Evolutionary conservation across 1,284 basidiomycete genomes (phyloP).

Genomic region (Ceratobasidium sp.): DNA sequence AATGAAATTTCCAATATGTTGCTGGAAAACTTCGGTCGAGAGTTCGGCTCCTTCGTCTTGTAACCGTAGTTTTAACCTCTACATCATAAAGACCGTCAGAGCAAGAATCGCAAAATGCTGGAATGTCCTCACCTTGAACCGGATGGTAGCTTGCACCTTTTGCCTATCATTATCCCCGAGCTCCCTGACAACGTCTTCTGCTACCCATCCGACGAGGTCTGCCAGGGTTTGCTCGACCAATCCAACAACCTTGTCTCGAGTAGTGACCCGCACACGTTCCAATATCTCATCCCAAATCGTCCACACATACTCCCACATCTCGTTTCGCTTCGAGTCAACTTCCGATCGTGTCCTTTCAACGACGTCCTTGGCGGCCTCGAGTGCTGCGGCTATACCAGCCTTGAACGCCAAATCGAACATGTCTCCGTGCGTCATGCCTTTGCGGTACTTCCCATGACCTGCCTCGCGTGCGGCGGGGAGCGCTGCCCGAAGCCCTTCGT

Average conservation of each 20-base stretch:
- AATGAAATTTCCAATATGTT: constrained; percentile 25
- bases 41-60: constrained; percentile 20
- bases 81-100: not conserved
- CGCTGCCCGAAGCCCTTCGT: constrained; percentile 15
- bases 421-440: constrained; percentile 12
- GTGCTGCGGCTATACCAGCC: constrained; percentile 18
- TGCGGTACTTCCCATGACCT: constrained; percentile 18
- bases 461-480: no score
- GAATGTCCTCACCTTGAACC: constrained; percentile 17
- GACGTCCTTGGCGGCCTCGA: constrained; percentile 9
- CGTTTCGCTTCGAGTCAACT: constrained; percentile 11
- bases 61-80: not conserved
- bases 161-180: no score
- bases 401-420: constrained; percentile 29
- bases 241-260: constrained; percentile 8
- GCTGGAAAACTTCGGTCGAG: constrained; percentile 22
- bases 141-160: no score
- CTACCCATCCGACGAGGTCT: constrained; percentile 16
- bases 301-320: constrained; percentile 32
- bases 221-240: constrained; percentile 8
- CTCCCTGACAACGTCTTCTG: no score
- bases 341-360: constrained; percentile 4
- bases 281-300: constrained; percentile 21
- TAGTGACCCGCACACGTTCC: not conserved
- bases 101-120: not conserved